Evolutionary conservation across 169 alveolate genomes (phyloP).

Genomic region (Perkinsus marinus): DNA sequence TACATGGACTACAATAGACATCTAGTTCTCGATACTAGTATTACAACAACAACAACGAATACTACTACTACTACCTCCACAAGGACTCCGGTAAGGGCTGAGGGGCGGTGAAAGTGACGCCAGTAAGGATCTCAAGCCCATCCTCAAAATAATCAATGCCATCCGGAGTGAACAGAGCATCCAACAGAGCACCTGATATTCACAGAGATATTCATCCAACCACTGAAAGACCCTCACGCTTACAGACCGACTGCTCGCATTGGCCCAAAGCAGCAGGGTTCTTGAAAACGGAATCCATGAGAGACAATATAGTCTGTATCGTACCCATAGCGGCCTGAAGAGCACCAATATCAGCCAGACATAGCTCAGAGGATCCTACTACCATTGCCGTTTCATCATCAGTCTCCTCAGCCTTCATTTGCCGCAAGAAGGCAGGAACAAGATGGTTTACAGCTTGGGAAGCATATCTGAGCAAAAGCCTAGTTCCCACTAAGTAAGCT

Average conservation of each 20-base stretch:
- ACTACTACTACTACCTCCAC: too few relatives aligned
- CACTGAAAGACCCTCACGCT: neutral
- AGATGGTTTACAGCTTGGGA: neutral
- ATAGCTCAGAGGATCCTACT: too few relatives aligned
- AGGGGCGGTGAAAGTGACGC: neutral
- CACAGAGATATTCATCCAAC: neutral
- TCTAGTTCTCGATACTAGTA: too few relatives aligned
- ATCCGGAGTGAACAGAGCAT: neutral
- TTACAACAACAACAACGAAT: too few relatives aligned
- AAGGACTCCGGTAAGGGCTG: neutral
- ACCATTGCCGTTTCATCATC: neutral
- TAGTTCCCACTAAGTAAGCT: too few relatives aligned
- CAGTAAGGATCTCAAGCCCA: neutral
- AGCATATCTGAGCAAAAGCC: neutral
- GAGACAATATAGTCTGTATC: neutral
- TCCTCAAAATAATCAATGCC: neutral
- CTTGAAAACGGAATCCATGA: neutral
- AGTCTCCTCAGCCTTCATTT: neutral
- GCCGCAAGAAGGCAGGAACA: neutral
- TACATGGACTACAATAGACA: too few relatives aligned
- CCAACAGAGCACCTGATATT: neutral
- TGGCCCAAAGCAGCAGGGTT: neutral
- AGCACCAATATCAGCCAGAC: neutral
- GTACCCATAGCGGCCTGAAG: neutral
- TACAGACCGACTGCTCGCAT: neutral